Percentiles rank a stretch among this genome's conserved stretches.
Evolutionary conservation across 2,329 filamentous ascomycete species (phyloP).

Genomic region (Phaeoacremonium minimum): DNA sequence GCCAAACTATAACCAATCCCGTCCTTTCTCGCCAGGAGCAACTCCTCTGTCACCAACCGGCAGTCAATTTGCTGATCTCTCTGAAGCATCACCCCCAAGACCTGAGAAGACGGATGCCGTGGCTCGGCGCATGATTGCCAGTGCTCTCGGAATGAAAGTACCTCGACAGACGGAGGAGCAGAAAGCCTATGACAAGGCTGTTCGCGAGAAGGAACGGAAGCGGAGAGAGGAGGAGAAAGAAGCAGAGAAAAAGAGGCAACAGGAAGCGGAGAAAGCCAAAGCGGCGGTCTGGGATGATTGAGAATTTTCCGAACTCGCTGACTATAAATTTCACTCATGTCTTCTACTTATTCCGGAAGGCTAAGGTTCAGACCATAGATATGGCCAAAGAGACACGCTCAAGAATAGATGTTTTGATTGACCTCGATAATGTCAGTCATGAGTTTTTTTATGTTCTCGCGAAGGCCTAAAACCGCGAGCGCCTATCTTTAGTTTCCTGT

Average conservation of each 20-base stretch:
- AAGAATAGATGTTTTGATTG: too few relatives aligned
- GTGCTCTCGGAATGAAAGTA: slow-evolving; percentile 75
- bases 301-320: too few relatives aligned
- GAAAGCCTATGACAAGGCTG: slow-evolving; percentile 75
- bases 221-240: slow-evolving; percentile 68
- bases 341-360: too few relatives aligned
- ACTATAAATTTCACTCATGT: too few relatives aligned
- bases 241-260: slow-evolving; percentile 54
- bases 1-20: slow-evolving; percentile 32
- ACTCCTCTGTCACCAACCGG: neutral
- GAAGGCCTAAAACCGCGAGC: too few relatives aligned
- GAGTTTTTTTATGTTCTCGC: too few relatives aligned
- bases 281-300: slow-evolving; percentile 81
- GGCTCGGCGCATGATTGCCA: slow-evolving; percentile 84
- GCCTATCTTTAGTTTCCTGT: too few relatives aligned
- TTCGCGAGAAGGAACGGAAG: slow-evolving; percentile 81
- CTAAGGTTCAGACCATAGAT: too few relatives aligned
- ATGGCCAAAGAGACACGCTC: too few relatives aligned
- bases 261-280: slow-evolving; percentile 71
- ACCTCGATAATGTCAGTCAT: too few relatives aligned
- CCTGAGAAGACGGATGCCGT: slow-evolving; percentile 94
- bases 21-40: slow-evolving; percentile 16
- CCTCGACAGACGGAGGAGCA: slow-evolving; percentile 86
- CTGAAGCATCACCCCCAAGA: slow-evolving; percentile 27
- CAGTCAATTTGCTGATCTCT: neutral